Percentiles rank a stretch among this genome's conserved stretches.
phyloP scores from a whole-genome alignment of 768 basidiomycete genomes.

The Coprinopsis strossmayeri region DNA sequence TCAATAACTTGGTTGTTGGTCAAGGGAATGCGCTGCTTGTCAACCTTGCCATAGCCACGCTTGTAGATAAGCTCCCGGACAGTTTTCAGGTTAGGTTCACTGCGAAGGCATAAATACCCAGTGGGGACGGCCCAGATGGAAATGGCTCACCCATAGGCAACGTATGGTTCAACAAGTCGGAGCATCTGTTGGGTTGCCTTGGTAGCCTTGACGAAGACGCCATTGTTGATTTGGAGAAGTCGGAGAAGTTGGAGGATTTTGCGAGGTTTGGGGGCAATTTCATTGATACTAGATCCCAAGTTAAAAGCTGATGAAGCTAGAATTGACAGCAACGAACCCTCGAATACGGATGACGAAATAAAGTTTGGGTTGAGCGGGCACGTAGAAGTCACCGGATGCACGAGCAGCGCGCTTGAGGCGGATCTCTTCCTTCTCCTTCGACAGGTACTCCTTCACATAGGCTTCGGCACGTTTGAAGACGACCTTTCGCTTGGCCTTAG shows the following conservation, averaged over 20 bases:
- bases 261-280: conserved; percentile 98
- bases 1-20: conserved; percentile 93
- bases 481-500: conserved; percentile 89
- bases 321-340: conserved; percentile 52
- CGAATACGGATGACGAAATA: conserved; percentile 97
- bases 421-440: conserved; percentile 94
- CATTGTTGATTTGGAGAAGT: conserved; percentile 99
- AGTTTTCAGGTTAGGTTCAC: conserved; percentile 94
- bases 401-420: conserved; percentile 91
- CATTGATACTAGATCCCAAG: conserved; percentile 94
- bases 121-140: background rate
- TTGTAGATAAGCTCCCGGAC: conserved; percentile 98
- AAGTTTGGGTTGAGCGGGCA: conserved; percentile 93
- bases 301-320: conserved; percentile 11
- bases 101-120: conserved; percentile 19
- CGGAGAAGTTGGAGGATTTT: conserved; percentile 99
- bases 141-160: conserved; percentile 81
- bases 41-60: conserved; percentile 97
- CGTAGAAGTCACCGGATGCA: conserved; percentile 92
- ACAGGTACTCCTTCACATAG: conserved; percentile 94
- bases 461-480: conserved; percentile 99
- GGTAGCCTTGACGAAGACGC: conserved; percentile 96
- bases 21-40: conserved; percentile 96
- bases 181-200: conserved; percentile 98
- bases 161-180: conserved; percentile 92